Evolutionary conservation across 2,329 filamentous ascomycete species (phyloP), one percentile per base, ranked within the genome.

Genomic region (Ceratocystis cacaofunesta): DNA sequence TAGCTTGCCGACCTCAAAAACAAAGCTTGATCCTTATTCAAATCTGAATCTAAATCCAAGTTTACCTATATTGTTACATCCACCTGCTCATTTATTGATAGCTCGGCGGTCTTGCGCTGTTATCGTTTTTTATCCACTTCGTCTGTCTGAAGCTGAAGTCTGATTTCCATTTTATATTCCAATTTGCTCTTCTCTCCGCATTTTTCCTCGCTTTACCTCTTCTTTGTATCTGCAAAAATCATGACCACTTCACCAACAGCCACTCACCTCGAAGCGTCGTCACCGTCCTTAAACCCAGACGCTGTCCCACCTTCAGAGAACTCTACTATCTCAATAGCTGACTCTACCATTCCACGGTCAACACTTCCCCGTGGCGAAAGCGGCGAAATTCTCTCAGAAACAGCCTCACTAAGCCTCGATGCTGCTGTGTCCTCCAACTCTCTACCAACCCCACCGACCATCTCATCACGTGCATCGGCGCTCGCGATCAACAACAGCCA

Each of bases 401-500:
- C 57, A 12, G 62, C 44, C 19, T 52, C 25, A 19, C 28, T 19
- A 10, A 58, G 22, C 12, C 19, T 58, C 25, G 28, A 58, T 32
- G 28, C 55, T 32, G 28, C 55, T 36, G 30, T 58, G 22, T 36
- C 55, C 30, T 58, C 30, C 25, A 36, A 6, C 55, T 19, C 28
- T 25, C 30, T 36, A 30, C 30, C 55, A 5, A 46, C 22, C 46
- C 41, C 50, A 32, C 66, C 44, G 60, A 43, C 19, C 57, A 68
- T 68, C 73, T 71, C 64, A 67, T 69, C 44, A 70, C 48, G 48
- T 52, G 69, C 65, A 72, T 70, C 69, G 70, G 69, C 68, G 71
- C 69, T 65, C 69, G 69, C 44, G 61, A 67, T 17, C 69, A 71
- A n/a, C 72, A 75, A 5, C 44, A 2, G 78, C 76, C 52, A 79